phyloP scores from a whole-genome alignment of 75 land plant species.

The Adiantum capillusveneris region DNA sequence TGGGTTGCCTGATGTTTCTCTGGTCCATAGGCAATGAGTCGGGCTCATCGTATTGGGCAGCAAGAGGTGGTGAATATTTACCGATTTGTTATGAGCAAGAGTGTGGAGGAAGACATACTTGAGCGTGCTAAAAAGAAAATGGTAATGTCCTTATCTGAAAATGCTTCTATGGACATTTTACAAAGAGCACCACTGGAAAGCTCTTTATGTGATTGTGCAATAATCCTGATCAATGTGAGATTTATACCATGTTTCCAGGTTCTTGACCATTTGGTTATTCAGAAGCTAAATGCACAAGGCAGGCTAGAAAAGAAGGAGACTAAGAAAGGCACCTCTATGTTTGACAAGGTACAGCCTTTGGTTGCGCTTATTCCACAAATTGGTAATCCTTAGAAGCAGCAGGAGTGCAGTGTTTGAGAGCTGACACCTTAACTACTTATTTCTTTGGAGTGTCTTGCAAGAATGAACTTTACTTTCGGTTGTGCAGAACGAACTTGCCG shows the following conservation, averaged over 20 bases:
- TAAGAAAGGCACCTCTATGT: conserved; percentile 77
- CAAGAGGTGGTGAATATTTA: conserved; percentile 97
- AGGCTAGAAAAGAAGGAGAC: conserved; percentile 92
- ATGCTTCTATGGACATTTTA: too few relatives aligned
- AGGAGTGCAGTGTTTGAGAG: not conserved
- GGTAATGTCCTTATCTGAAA: conserved; percentile 38
- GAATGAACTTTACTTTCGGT: not conserved
- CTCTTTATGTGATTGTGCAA: too few relatives aligned
- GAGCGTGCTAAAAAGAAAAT: conserved; percentile 99
- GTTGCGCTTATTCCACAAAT: too few relatives aligned
- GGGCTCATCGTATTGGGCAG: conserved; percentile 99
- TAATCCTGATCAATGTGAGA: too few relatives aligned
- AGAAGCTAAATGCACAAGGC: conserved; percentile 96
- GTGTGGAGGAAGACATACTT: conserved; percentile 97
- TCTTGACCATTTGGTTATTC: conserved; percentile 96
- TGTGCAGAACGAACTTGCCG: conserved; percentile 93
- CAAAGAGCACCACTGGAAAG: too few relatives aligned
- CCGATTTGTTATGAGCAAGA: conserved; percentile 95
- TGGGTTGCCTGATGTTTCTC: too few relatives aligned
- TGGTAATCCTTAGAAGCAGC: too few relatives aligned
- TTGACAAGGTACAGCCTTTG: conserved; percentile 76
- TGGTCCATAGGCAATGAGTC: conserved; percentile 85
- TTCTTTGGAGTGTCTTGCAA: too few relatives aligned
- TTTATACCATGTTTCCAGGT: conserved; percentile 57
- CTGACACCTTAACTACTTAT: too few relatives aligned